Evolutionary conservation across 371 early-diverging fungal species (phyloP).

Genomic region (Mucor lusitanicus): DNA sequence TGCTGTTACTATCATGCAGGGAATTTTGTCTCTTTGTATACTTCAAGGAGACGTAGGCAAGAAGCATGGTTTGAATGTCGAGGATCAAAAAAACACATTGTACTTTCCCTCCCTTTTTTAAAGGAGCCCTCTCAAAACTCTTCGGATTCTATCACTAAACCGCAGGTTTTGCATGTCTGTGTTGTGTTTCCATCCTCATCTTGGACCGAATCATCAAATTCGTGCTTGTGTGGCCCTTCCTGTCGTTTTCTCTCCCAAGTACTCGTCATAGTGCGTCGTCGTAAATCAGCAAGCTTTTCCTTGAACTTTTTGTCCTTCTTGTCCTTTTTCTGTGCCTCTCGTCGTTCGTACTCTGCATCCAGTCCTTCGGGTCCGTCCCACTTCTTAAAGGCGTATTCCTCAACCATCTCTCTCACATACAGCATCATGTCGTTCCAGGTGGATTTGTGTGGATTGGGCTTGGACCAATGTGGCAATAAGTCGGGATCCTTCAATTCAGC

Average conservation of each 20-base stretch:
- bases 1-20: constrained; percentile 12
- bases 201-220: constrained; percentile 57
- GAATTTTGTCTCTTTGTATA: background rate
- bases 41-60: constrained; percentile 5
- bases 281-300: constrained; percentile 74
- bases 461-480: constrained; percentile 80
- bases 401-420: constrained; percentile 87
- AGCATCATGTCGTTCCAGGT: constrained; percentile 97
- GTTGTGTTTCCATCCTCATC: constrained; percentile 49
- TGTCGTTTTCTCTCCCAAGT: constrained; percentile 69
- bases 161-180: constrained; percentile 72
- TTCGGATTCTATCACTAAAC: constrained; percentile 72
- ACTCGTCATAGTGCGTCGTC: constrained; percentile 83
- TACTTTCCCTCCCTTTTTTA: constrained; percentile 2
- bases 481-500: constrained; percentile 84
- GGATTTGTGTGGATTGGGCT: constrained; percentile 93
- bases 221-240: constrained; percentile 75
- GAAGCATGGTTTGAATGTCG: background rate
- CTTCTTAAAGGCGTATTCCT: constrained; percentile 89
- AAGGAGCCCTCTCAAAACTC: constrained; percentile 53
- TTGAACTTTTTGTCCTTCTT: constrained; percentile 87
- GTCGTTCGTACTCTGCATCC: constrained; percentile 86
- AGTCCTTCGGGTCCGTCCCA: constrained; percentile 89
- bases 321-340: constrained; percentile 78
- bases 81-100: background rate